Evolutionary conservation across 192 early-diverging fungal species (phyloP).

Genomic region (Lobosporangium transversale): DNA sequence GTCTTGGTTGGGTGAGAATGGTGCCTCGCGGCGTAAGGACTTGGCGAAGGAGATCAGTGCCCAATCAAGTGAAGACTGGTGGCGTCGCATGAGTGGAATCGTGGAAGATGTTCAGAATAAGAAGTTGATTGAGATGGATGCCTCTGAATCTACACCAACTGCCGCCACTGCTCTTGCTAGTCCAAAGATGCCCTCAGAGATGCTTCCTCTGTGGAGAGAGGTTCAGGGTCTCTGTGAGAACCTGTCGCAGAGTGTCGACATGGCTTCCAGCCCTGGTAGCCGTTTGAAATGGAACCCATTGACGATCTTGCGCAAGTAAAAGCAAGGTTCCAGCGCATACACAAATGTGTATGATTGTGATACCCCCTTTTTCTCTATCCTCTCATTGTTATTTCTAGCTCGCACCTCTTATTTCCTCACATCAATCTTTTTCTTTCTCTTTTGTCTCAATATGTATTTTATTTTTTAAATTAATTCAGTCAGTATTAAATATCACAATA

Average conservation of each 20-base stretch:
- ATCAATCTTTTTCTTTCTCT: no score
- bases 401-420: no score
- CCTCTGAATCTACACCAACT: not conserved
- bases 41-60: slow-evolving; percentile 25
- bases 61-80: slow-evolving; percentile 25
- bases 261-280: slow-evolving; percentile 9
- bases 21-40: slow-evolving; percentile 17
- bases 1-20: slow-evolving; percentile 38
- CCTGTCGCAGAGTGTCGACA: not conserved
- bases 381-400: not conserved
- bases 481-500: no score
- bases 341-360: no score
- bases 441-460: no score
- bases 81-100: slow-evolving; percentile 44
- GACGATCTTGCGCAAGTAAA: slow-evolving; percentile 46
- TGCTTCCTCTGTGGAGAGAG: slow-evolving; percentile 33
- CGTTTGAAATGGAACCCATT: slow-evolving; percentile 31
- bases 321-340: not conserved
- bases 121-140: slow-evolving; percentile 21
- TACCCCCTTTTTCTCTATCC: not conserved
- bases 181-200: slow-evolving; percentile 17
- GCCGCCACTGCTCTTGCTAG: not conserved
- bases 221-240: slow-evolving; percentile 23
- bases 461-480: no score
- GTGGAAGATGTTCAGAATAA: slow-evolving; percentile 5